phyloP scores from a whole-genome alignment of 2,329 filamentous ascomycete genomes.

The Alternaria angustiovoidea region DNA sequence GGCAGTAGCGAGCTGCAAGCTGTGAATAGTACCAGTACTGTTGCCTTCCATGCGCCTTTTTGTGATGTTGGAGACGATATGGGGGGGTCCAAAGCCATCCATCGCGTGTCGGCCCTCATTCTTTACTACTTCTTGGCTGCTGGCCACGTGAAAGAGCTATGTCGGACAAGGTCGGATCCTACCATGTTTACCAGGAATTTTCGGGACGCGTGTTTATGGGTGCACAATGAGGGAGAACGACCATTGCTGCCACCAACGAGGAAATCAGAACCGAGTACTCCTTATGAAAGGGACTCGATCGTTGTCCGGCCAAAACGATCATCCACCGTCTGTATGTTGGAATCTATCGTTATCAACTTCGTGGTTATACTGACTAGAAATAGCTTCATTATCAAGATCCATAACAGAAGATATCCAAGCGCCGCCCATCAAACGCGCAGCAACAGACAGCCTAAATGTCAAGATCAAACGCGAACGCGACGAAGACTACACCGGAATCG shows the following conservation, averaged over 20 bases:
- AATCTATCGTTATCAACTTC: constrained; percentile 16
- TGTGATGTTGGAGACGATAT: constrained; percentile 39
- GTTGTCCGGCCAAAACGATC: constrained; percentile 67
- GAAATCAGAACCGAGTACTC: constrained; percentile 28
- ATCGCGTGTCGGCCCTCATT: constrained; percentile 38
- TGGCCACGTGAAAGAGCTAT: constrained; percentile 35
- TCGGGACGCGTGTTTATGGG: constrained; percentile 37
- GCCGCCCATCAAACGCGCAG: constrained; percentile 27
- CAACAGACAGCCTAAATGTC: constrained; percentile 26
- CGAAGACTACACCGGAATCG: constrained; percentile 23
- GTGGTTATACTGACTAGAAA: constrained; percentile 1
- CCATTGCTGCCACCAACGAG: constrained; percentile 27
- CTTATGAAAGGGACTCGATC: constrained; percentile 21
- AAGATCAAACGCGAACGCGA: constrained; percentile 40
- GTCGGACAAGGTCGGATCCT: constrained; percentile 33
- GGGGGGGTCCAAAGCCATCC: constrained; percentile 36
- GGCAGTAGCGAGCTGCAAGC: constrained; percentile 31
- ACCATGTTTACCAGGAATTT: constrained; percentile 43
- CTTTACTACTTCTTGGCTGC: constrained; percentile 38
- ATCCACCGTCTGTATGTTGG: constrained; percentile 71
- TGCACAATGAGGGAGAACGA: constrained; percentile 35
- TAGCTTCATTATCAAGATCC: constrained; percentile 18
- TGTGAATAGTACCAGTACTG: constrained; percentile 38
- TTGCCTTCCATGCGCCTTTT: constrained; percentile 38
- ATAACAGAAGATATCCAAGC: constrained; percentile 14